These are phyloP conservation scores for Brassica hybrid DNA, from an alignment of 441 rosid species.

Conservation along the genomic window DNA sequence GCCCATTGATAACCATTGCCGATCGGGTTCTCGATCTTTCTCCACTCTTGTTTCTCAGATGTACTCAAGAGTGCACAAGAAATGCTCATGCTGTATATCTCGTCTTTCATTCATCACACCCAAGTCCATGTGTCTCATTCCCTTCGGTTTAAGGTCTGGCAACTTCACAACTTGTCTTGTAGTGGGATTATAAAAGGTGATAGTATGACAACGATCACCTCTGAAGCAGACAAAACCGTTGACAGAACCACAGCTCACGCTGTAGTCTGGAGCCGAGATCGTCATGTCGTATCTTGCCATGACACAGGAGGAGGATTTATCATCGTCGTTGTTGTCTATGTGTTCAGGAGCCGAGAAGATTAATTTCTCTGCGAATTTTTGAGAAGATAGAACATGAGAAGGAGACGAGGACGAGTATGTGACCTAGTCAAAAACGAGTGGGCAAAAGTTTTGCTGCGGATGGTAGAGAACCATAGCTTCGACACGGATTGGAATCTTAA, in stretches of 20 bases:
- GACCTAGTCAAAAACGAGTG: background rate
- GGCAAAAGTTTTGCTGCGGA: conserved; percentile 19
- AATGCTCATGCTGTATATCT: too few relatives aligned
- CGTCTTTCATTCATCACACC: background rate
- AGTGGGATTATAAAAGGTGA: background rate
- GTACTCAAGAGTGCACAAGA: too few relatives aligned
- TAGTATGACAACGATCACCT: background rate
- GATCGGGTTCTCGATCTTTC: too few relatives aligned
- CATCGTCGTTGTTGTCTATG: background rate
- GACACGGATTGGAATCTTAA: background rate
- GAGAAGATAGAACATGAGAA: too few relatives aligned
- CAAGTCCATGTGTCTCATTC: background rate
- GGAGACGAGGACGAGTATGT: background rate
- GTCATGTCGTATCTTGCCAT: background rate
- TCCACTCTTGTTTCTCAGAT: too few relatives aligned
- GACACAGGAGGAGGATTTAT: background rate
- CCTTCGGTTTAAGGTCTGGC: background rate
- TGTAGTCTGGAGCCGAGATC: too few relatives aligned
- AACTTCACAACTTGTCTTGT: background rate
- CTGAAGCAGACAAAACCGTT: background rate
- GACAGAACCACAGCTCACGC: too few relatives aligned
- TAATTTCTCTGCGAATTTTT: too few relatives aligned
- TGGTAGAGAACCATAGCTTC: background rate
- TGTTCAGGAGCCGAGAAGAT: background rate
- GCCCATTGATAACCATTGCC: too few relatives aligned